Evolutionary conservation across 306 rosid species (phyloP), one percentile per base, ranked within the genome.

Genomic region (Quercus alba): DNA sequence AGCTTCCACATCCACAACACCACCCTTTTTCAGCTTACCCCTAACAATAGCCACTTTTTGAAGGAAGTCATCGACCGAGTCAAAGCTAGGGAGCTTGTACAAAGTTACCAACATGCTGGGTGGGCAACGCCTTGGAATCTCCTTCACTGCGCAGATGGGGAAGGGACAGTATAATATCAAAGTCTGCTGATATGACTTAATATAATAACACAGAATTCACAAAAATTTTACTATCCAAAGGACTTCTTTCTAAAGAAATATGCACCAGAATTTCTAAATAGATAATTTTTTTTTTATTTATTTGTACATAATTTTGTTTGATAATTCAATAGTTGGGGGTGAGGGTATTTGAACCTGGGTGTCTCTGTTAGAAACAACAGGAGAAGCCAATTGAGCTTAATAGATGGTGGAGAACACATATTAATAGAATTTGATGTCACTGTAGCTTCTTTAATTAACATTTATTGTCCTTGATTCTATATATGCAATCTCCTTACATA

Each of bases 21-120:
- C 99, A 55, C 97, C 98, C 79, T 90, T 96, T 83, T 91, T 96
- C 28, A 93, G 97, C 86, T 89, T 96, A 20, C 99, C 99, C 87
- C 98, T 90, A 75, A 93, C 91, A 35, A 91, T 78, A 55, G 98
- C 98, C 18, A 96, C 91, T 88, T 87, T 90, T 81, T 84, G 94
- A 55, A 96, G 85, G 75, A 93, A 93, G 82, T 93, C 98, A 17
- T 96, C 99, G 17, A 89, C 98, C 1, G 93, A 58, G 41, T 91
- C 93, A 63, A 96, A 96, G 89, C 83, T 91, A 58, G 94, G 91
- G 82, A 96, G 77, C 82, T 91, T 91, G 87, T 96, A 96, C 9
- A 88, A 82, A 55, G 93, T 86, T 77, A 93, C 94, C 84, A 96
- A 70, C 79, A 85, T 63, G 72, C 79, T 81, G 58, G 89, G 81